phyloP scores from a whole-genome alignment of 129 eudicot genomes.

The Oenanthe sinensis region DNA sequence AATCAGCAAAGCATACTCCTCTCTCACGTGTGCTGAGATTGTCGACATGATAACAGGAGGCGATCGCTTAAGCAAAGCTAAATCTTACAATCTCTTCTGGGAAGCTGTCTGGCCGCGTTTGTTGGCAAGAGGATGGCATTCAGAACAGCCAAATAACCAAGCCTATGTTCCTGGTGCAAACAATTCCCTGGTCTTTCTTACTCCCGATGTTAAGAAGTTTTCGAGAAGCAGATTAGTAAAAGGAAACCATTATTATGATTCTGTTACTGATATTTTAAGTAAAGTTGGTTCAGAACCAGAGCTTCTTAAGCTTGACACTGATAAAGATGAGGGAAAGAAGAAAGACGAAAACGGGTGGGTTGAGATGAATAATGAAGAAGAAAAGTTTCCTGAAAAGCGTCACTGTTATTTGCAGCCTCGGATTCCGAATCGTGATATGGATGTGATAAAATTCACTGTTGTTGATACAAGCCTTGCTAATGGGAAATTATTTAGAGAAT shows the following conservation, averaged over 20 bases:
- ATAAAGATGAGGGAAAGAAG: slow-evolving; percentile 18
- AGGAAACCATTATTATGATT: slow-evolving; percentile 59
- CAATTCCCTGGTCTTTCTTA: slow-evolving; percentile 38
- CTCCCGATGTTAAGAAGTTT: slow-evolving; percentile 48
- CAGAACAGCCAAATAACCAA: slow-evolving; percentile 49
- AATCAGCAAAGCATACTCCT: slow-evolving; percentile 27
- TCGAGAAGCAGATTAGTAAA: slow-evolving; percentile 41
- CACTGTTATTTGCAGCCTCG: slow-evolving; percentile 64
- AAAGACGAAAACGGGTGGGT: slow-evolving; percentile 15
- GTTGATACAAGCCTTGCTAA: slow-evolving; percentile 61
- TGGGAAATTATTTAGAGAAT: slow-evolving; percentile 32
- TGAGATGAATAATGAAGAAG: slow-evolving; percentile 13
- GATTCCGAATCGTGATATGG: slow-evolving; percentile 24
- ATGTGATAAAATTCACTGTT: slow-evolving; percentile 37
- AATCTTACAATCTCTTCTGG: slow-evolving; percentile 67
- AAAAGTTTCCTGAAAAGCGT: slow-evolving; percentile 28
- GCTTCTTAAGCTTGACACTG: slow-evolving; percentile 43
- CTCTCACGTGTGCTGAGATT: slow-evolving; percentile 50
- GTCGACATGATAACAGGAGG: slow-evolving; percentile 46
- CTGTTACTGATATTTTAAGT: slow-evolving; percentile 41
- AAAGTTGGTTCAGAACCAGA: slow-evolving; percentile 51
- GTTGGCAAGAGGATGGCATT: slow-evolving; percentile 80
- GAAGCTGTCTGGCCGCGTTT: slow-evolving; percentile 93
- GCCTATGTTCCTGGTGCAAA: slow-evolving; percentile 32
- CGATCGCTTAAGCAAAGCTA: slow-evolving; percentile 71